These are phyloP conservation scores for Avena eriantha DNA, from an alignment of 176 grass and related monocot genomes.

Conservation along the genomic window DNA sequence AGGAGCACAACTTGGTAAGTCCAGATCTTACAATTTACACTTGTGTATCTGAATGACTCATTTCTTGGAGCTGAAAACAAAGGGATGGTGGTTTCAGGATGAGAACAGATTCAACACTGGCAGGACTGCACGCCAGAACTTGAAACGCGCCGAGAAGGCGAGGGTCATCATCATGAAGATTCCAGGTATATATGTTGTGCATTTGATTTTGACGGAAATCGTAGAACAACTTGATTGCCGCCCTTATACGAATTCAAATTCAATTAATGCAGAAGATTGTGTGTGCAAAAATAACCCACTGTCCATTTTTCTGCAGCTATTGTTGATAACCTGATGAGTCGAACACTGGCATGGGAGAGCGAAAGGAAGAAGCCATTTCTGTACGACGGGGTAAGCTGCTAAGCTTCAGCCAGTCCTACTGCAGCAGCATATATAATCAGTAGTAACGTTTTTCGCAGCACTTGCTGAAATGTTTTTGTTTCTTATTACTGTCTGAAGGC, in stretches of 20 bases:
- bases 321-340: constrained; percentile 61
- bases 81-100: constrained; percentile 40
- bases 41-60: background rate
- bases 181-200: constrained; percentile 37
- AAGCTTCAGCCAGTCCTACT: background rate
- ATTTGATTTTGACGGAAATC: background rate
- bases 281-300: background rate
- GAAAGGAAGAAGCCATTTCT: constrained; percentile 65
- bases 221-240: too few species aligned
- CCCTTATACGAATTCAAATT: background rate
- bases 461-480: background rate
- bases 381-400: constrained; percentile 58
- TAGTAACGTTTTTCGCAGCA: background rate
- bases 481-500: constrained; percentile 28
- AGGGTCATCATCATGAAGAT: constrained; percentile 59
- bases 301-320: constrained; percentile 28
- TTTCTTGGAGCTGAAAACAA: background rate
- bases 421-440: background rate
- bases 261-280: background rate
- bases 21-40: background rate
- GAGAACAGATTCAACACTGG: constrained; percentile 64
- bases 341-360: constrained; percentile 63
- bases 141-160: constrained; percentile 74
- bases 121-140: constrained; percentile 57
- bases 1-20: constrained; percentile 54